A percentile compares a stretch with the other conserved stretches of the same genome.
Conservation (phyloP, 106 monocot species). For the Platanthera guangdongensis region DNA sequence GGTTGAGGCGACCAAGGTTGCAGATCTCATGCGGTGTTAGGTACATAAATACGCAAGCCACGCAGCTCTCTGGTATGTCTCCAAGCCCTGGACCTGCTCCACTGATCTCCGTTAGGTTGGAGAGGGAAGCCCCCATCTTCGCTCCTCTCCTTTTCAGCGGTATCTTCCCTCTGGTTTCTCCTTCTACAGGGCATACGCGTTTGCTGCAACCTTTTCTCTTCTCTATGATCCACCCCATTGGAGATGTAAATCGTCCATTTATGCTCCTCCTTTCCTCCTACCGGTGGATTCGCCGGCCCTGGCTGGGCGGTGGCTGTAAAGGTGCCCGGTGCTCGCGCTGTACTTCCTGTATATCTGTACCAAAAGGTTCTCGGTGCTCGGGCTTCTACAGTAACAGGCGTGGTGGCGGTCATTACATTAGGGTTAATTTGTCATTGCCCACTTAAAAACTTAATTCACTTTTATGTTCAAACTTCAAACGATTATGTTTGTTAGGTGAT, state of each 20-base stretch:
- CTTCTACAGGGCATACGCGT: neutral
- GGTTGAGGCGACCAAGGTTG: slow-evolving; percentile 45
- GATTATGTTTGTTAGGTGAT: no score
- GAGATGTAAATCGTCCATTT: neutral
- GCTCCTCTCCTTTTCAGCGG: neutral
- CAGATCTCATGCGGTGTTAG: slow-evolving; percentile 41
- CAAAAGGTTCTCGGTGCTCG: neutral
- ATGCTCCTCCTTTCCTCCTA: neutral
- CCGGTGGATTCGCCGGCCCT: neutral
- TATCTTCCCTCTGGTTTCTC: neutral
- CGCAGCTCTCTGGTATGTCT: slow-evolving; percentile 49
- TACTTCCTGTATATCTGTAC: neutral
- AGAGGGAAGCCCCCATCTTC: slow-evolving; percentile 32
- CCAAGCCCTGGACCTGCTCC: slow-evolving; percentile 26
- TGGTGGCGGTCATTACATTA: no score
- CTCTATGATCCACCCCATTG: slow-evolving; percentile 1
- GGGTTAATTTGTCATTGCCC: no score
- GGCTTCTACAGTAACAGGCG: no score
- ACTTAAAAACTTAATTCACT: no score
- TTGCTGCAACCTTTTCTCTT: neutral
- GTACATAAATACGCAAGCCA: slow-evolving; percentile 43
- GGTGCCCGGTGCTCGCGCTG: neutral
- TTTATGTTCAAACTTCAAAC: no score
- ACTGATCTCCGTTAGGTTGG: slow-evolving; percentile 26
- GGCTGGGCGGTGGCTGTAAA: no score